Evolutionary conservation across 495 filamentous ascomycete species (phyloP), one percentile per base, ranked within the genome.

Genomic region (Viridothelium virens): DNA sequence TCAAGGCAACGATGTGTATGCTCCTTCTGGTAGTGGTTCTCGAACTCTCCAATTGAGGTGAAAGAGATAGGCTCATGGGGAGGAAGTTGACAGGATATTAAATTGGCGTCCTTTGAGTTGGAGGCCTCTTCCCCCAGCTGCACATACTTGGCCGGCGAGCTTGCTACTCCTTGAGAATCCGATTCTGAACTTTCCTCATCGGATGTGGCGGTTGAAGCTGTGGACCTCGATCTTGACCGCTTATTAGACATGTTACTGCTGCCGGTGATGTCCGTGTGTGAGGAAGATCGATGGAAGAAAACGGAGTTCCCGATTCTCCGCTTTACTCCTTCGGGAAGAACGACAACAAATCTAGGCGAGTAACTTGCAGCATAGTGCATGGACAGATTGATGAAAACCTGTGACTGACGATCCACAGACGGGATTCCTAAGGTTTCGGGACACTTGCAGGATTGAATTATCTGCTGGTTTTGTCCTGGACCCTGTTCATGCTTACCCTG

Each of bases 1-100:
- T 91, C 87, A 3, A 83, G 77, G 70, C 94, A 98, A 33, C 94
- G 85, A 75, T 98, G 92, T 47, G 84, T 85, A 75, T 98, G 94
- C 0, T 81, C 74, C 71, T 91, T 87, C 31, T 80, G 78, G 74
- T 97, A 96, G 74, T 98, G 94, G 38, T 87, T 76, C 69, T 97
- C 93, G 71, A 92, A 97, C 16, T 92, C 91, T 53, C 87, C 85
- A 73, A 90, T 92, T 0, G 89, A 85, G 16, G 79, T 64, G 71
- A 98, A 97, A 1, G 78, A 76, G 37, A 91, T 69, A 1, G 84
- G 81, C 64, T 88, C 83, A 74, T 96, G 92, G 3, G 89, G 89
- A 50, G 91, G 90, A 18, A 96, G 83, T 14, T 85, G 86, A 78
- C 92, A 96, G 74, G 31, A 7, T 33, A 59, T 59, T 31, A 18